A percentile compares a stretch with the other conserved stretches of the same genome.
Conservation (phyloP, 116 monocot genomes). For the Trichopus zeylanicus region DNA sequence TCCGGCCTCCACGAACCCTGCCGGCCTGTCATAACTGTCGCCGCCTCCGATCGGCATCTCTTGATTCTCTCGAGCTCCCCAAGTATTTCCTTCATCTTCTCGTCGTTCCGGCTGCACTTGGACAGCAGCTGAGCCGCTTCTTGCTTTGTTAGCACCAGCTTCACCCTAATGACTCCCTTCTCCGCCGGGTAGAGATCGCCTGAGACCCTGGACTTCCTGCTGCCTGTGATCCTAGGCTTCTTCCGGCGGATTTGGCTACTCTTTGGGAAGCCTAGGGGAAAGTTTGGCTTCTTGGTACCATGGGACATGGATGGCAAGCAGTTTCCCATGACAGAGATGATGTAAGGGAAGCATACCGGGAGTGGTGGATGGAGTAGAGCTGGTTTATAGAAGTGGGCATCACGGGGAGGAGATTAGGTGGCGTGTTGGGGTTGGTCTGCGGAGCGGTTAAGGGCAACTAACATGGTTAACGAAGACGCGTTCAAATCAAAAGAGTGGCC, state of each 20-base stretch:
- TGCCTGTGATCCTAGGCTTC: background rate
- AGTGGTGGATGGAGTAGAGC: no score
- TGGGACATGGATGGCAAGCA: background rate
- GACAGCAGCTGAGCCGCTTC: conserved; percentile 1
- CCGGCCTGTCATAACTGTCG: background rate
- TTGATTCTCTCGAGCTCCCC: background rate
- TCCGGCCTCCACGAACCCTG: background rate
- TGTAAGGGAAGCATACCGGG: no score
- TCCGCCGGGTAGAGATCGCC: background rate
- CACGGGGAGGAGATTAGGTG: no score
- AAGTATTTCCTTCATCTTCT: background rate
- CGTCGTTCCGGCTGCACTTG: background rate
- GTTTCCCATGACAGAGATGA: conserved; percentile 3
- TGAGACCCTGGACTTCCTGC: background rate
- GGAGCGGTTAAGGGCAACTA: no score
- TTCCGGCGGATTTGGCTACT: background rate
- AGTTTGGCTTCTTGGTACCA: background rate
- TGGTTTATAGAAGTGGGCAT: no score
- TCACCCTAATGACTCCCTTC: conserved; percentile 1
- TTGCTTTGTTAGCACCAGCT: conserved; percentile 1
- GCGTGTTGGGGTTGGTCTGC: no score
- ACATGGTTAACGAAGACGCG: no score
- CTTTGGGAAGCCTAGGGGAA: background rate
- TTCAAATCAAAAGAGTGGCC: no score
- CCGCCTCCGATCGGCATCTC: background rate